These are phyloP conservation scores for Sodiomyces alkalinus DNA, from an alignment of 2,329 filamentous ascomycete genomes.

Conservation along the genomic window DNA sequence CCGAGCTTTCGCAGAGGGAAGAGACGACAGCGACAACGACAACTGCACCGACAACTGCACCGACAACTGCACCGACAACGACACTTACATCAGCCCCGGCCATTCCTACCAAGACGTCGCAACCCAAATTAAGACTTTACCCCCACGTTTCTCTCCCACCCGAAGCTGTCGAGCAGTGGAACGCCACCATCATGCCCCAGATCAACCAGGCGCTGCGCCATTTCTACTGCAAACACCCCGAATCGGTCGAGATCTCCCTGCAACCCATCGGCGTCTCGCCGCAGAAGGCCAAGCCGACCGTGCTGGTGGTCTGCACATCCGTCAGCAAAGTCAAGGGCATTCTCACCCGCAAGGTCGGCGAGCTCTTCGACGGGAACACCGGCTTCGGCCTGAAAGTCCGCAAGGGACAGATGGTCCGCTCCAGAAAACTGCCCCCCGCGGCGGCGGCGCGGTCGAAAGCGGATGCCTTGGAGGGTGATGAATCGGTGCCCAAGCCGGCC, in stretches of 20 bases:
- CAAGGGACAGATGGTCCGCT: constrained; percentile 50
- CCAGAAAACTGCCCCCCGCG: constrained; percentile 29
- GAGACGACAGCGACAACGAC: background rate
- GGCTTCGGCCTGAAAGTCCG: constrained; percentile 57
- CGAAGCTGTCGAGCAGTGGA: constrained; percentile 56
- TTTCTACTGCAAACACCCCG: constrained; percentile 57
- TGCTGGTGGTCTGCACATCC: constrained; percentile 63
- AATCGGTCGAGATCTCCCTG: constrained; percentile 66
- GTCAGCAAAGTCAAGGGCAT: constrained; percentile 58
- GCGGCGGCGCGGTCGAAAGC: constrained; percentile 16
- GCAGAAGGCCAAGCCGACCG: constrained; percentile 52
- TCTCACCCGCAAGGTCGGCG: constrained; percentile 50
- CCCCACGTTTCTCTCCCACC: constrained; percentile 42
- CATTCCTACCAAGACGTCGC: constrained; percentile 4
- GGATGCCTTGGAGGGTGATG: constrained; percentile 20
- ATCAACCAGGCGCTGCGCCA: constrained; percentile 55
- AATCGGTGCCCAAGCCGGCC: constrained; percentile 25
- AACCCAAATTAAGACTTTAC: constrained; percentile 39
- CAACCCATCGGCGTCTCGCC: constrained; percentile 58
- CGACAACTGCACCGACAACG: too few species aligned
- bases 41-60: too few species aligned
- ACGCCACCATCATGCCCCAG: constrained; percentile 53
- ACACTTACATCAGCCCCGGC: too few species aligned
- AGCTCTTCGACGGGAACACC: constrained; percentile 46
- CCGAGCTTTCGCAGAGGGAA: background rate